These are phyloP conservation scores for Blastobotrys parvus DNA, from an alignment of 805 yeast genomes.

Conservation along the genomic window DNA sequence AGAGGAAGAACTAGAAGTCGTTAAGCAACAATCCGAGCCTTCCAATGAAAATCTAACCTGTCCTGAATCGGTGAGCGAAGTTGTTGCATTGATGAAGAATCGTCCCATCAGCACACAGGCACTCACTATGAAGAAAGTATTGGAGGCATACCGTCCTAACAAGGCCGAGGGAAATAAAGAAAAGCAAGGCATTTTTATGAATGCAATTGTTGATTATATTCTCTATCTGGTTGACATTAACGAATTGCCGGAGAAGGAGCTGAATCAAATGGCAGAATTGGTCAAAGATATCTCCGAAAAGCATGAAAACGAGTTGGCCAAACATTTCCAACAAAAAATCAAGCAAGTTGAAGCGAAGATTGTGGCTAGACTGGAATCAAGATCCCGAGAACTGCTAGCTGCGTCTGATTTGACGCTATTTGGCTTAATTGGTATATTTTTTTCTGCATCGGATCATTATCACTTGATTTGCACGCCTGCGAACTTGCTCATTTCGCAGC, in stretches of 20 bases:
- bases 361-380: neutral
- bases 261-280: slow-evolving; percentile 22
- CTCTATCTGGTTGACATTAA: slow-evolving; percentile 38
- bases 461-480: slow-evolving; percentile 88
- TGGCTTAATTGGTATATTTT: slow-evolving; percentile 63
- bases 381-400: neutral
- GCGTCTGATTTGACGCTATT: slow-evolving; percentile 60
- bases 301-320: slow-evolving; percentile 21
- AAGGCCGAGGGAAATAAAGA: slow-evolving; percentile 77
- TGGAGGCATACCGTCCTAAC: slow-evolving; percentile 62
- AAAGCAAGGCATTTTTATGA: slow-evolving; percentile 54
- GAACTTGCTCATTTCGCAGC: slow-evolving; percentile 61
- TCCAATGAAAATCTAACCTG: neutral
- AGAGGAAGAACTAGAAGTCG: slow-evolving; percentile 4
- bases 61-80: slow-evolving; percentile 8
- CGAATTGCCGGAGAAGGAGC: neutral
- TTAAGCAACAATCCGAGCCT: neutral
- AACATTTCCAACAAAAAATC: slow-evolving; percentile 9
- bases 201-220: slow-evolving; percentile 55
- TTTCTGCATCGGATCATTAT: slow-evolving; percentile 92
- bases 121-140: slow-evolving; percentile 40
- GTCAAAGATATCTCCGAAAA: slow-evolving; percentile 17
- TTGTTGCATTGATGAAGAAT: slow-evolving; percentile 1
- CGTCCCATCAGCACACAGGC: slow-evolving; percentile 33
- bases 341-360: neutral